These are phyloP conservation scores for Scheffersomyces insectosa DNA, from an alignment of 1,139 yeast genomes.

Conservation along the genomic window DNA sequence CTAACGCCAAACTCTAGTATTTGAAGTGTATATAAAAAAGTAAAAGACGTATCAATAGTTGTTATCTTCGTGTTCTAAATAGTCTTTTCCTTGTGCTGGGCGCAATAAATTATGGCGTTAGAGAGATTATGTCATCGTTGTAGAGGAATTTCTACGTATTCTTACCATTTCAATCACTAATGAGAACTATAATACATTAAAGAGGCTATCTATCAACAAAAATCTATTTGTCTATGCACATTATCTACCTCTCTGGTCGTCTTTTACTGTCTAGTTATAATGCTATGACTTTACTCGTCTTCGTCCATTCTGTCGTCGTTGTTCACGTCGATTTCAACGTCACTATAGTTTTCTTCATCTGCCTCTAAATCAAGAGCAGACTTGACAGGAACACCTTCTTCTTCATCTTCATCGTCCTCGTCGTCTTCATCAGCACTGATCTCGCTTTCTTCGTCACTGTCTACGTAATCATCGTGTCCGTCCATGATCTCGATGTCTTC, in stretches of 20 bases:
- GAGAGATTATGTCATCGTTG: neutral
- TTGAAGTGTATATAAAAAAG: neutral
- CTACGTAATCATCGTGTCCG: constrained; percentile 20
- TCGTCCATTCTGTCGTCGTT: neutral
- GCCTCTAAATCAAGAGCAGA: constrained; percentile 19
- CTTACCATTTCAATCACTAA: neutral
- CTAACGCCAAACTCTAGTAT: constrained; percentile 1
- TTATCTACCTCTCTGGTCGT: neutral
- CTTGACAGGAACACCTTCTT: constrained; percentile 15
- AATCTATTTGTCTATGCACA: no score
- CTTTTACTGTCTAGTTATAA: neutral
- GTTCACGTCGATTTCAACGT: constrained; percentile 29
- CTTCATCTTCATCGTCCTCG: constrained; percentile 19
- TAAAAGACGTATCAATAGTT: neutral
- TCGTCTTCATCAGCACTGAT: constrained; percentile 16
- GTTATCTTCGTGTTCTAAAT: no score
- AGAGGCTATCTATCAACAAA: no score
- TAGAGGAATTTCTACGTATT: neutral
- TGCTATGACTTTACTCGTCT: neutral
- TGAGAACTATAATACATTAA: neutral
- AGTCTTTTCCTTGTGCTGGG: constrained; percentile 1
- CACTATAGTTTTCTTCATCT: constrained; percentile 30
- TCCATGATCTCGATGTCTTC: constrained; percentile 19
- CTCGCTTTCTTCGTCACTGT: constrained; percentile 18
- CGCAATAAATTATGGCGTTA: constrained; percentile 2